Evolutionary conservation across 805 yeast genomes (phyloP).

Genomic region (Candida palmyrensis): DNA sequence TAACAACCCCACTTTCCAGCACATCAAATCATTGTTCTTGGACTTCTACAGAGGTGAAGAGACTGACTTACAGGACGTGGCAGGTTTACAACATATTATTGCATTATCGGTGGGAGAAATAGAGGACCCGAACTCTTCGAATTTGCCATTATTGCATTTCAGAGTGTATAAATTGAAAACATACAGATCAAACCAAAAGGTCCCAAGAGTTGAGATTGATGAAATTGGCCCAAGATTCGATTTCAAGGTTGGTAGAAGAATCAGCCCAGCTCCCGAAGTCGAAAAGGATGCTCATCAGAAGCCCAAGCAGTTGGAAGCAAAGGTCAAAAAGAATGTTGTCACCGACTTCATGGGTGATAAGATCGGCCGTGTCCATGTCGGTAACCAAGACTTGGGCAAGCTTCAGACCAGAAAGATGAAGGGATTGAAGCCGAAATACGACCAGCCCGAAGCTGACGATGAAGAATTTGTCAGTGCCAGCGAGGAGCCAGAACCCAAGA

Average conservation of each 20-base stretch:
- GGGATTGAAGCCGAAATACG: slow-evolving; percentile 85
- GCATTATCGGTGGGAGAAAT: slow-evolving; percentile 70
- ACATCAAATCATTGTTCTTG: slow-evolving; percentile 79
- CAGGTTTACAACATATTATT: slow-evolving; percentile 89
- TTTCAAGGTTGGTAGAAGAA: slow-evolving; percentile 84
- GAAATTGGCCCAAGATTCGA: slow-evolving; percentile 96
- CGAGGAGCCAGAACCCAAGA: slow-evolving; percentile 24
- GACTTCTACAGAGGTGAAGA: slow-evolving; percentile 89
- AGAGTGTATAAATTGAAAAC: slow-evolving; percentile 88
- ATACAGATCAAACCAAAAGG: slow-evolving; percentile 74
- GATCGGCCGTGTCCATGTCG: slow-evolving; percentile 93
- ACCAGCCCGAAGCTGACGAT: slow-evolving; percentile 56
- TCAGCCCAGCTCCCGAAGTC: slow-evolving; percentile 76
- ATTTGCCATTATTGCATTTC: slow-evolving; percentile 78
- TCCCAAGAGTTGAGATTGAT: slow-evolving; percentile 90
- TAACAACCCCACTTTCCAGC: slow-evolving; percentile 78
- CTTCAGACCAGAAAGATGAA: slow-evolving; percentile 98
- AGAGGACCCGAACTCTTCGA: slow-evolving; percentile 68
- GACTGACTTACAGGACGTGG: slow-evolving; percentile 81
- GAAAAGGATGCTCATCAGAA: slow-evolving; percentile 82
- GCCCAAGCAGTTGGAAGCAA: slow-evolving; percentile 78
- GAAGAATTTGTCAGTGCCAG: slow-evolving; percentile 30
- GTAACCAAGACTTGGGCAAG: slow-evolving; percentile 85
- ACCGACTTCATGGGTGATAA: slow-evolving; percentile 92
- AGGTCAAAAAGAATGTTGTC: slow-evolving; percentile 82